Evolutionary conservation across 2,329 filamentous ascomycete species (phyloP), one percentile per base, ranked within the genome.

Genomic region (Venturiaceae sp.): DNA sequence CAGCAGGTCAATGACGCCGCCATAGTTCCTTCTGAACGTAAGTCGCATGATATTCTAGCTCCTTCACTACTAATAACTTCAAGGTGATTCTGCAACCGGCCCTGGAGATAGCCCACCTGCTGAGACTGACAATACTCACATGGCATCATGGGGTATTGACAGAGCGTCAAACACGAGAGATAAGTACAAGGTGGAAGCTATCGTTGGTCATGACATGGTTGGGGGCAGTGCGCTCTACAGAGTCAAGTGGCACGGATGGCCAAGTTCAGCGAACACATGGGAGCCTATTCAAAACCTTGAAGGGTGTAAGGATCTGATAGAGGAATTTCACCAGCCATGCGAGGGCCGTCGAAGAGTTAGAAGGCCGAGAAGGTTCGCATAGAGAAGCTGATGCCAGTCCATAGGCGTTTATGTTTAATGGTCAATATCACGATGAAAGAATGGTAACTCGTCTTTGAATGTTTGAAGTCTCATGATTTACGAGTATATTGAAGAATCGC

Each of bases 241-340:
- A 33, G 50, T 54, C 19, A 54, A 54, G 50, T 54, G 50, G 50
- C 50, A 54, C 19, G 50, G 50, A 54, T 54, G 50, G 50, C 19
- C 19, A 54, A 54, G 50, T 26, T 54, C 50, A 54, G 50, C 16
- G 16, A 54, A 54, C 28, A 54, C 50, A 33, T 54, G 50, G 50
- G 50, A 54, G 50, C 50, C 50, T 14, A 26, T 54, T 33, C 19
- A 54, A 33, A 54, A 54, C 28, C 50, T 54, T 33, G 28, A 26
- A 54, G 16, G 13, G 28, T 54, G 50, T 33, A 54, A 30, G 50
- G 50, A 54, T 30, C 28, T 54, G 13, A 33, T 54, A 33, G 28
- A 54, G 50, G 50, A 33, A 33, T 54, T 50, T 50, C 44, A 50
- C 44, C 44, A 50, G 44, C 44, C 44, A 50, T 50, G 44, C 21